A percentile compares a stretch with the other conserved stretches of the same genome.
Evolutionary conservation across 768 basidiomycete genomes (phyloP).

Genomic region (Mycena floridula): DNA sequence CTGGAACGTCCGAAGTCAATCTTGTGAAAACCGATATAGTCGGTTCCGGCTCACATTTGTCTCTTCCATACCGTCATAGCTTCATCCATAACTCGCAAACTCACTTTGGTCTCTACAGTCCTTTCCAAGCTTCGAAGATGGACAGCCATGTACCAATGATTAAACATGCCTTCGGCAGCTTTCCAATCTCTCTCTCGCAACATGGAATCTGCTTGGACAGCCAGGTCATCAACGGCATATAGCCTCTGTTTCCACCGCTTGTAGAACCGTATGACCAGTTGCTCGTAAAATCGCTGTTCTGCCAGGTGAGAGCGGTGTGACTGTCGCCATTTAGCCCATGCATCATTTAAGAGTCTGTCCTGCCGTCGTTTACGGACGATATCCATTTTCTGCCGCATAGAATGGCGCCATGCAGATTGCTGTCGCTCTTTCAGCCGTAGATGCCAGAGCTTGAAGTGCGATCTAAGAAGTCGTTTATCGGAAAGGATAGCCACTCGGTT

Average conservation of each 20-base stretch:
- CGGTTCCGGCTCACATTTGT: slow-evolving; percentile 37
- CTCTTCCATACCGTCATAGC: slow-evolving; percentile 53
- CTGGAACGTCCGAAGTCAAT: slow-evolving; percentile 24
- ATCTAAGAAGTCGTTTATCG: slow-evolving; percentile 36
- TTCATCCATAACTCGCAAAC: slow-evolving; percentile 40
- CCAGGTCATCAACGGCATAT: slow-evolving; percentile 33
- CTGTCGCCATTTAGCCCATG: slow-evolving; percentile 66
- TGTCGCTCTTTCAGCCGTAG: slow-evolving; percentile 44
- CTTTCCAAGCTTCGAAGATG: slow-evolving; percentile 41
- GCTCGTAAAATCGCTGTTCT: slow-evolving; percentile 41
- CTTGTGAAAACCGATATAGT: neutral
- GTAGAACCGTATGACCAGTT: slow-evolving; percentile 37
- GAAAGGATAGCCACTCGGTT: slow-evolving; percentile 38
- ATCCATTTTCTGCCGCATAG: slow-evolving; percentile 70
- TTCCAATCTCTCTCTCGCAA: slow-evolving; percentile 30
- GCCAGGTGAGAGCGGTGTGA: slow-evolving; percentile 45
- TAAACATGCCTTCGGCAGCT: slow-evolving; percentile 39
- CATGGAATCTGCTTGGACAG: slow-evolving; percentile 45
- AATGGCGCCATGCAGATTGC: slow-evolving; percentile 56
- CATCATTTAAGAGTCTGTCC: slow-evolving; percentile 43
- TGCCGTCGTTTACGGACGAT: slow-evolving; percentile 52
- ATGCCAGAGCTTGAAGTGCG: slow-evolving; percentile 47
- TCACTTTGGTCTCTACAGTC: slow-evolving; percentile 35
- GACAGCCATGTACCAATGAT: slow-evolving; percentile 46
- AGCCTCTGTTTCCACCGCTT: slow-evolving; percentile 48